Percentiles rank a stretch among this genome's conserved stretches.
These are phyloP conservation scores for Yamadazyma mexicana DNA, from an alignment of 1,139 yeast genomes.

Conservation along the genomic window DNA sequence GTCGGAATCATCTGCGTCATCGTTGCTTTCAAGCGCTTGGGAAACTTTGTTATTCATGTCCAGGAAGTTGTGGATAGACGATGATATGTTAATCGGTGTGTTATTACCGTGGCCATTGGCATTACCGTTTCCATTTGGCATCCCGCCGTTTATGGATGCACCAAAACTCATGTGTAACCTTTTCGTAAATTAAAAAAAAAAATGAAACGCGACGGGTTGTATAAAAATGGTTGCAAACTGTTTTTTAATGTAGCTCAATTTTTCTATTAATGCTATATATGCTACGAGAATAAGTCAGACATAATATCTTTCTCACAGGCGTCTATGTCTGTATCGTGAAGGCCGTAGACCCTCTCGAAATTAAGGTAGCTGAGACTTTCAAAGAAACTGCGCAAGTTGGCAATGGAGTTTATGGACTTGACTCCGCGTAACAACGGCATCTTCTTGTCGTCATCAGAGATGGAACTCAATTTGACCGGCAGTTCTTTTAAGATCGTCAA, in stretches of 20 bases:
- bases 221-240: too few relatives aligned
- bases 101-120: neutral
- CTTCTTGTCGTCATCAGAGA: constrained; percentile 15
- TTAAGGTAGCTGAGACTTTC: constrained; percentile 68
- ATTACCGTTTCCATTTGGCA: neutral
- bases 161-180: constrained; percentile 1
- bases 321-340: constrained; percentile 48
- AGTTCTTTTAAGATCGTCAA: constrained; percentile 33
- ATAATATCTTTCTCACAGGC: constrained; percentile 51
- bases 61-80: constrained; percentile 3
- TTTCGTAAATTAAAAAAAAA: neutral
- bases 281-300: constrained; percentile 6
- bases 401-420: constrained; percentile 41
- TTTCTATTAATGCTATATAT: too few relatives aligned
- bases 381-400: constrained; percentile 64
- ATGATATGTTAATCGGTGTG: neutral
- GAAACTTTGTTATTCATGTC: neutral
- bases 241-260: too few relatives aligned
- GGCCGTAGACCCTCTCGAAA: constrained; percentile 69
- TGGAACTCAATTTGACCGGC: constrained; percentile 28
- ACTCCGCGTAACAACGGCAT: constrained; percentile 52
- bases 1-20: constrained; percentile 27
- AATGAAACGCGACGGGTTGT: constrained; percentile 1
- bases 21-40: constrained; percentile 4
- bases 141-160: neutral